These are phyloP conservation scores for Erucastrum elatum DNA, from an alignment of 345 rosid species.

Conservation along the genomic window DNA sequence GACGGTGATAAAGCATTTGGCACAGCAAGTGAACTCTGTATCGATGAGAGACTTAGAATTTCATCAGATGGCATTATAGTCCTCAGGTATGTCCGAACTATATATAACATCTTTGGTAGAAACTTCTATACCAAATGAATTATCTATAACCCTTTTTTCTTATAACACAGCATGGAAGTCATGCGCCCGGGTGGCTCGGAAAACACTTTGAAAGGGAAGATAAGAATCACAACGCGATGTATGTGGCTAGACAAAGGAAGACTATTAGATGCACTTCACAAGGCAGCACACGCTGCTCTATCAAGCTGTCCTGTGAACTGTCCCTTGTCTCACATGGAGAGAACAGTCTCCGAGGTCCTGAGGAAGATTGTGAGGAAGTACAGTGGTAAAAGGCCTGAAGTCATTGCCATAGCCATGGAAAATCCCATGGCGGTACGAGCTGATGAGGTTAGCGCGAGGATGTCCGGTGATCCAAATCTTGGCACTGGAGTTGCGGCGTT, in stretches of 20 bases:
- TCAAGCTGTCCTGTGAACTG: conserved; percentile 86
- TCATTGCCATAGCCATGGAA: conserved; percentile 78
- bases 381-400: conserved; percentile 94
- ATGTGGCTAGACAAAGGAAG: conserved; percentile 98
- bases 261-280: conserved; percentile 84
- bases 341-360: conserved; percentile 77
- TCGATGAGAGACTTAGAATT: conserved; percentile 89
- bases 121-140: background rate
- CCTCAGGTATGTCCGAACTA: conserved; percentile 56
- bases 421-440: conserved; percentile 74
- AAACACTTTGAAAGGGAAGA: conserved; percentile 72
- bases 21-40: conserved; percentile 85
- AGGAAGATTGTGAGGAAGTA: conserved; percentile 95
- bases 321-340: conserved; percentile 90
- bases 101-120: background rate
- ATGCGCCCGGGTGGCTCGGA: conserved; percentile 63
- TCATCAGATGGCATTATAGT: conserved; percentile 94
- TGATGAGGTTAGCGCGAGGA: conserved; percentile 62
- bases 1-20: conserved; percentile 99
- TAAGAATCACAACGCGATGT: conserved; percentile 93
- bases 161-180: conserved; percentile 80
- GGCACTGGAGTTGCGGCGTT: conserved; percentile 58
- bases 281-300: conserved; percentile 90
- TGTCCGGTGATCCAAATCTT: conserved; percentile 62
- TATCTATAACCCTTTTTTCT: conserved; percentile 5